Evolutionary conservation across 2,329 filamentous ascomycete species (phyloP), one percentile per base, ranked within the genome.

Genomic region (Pyrenochaeta sp.): DNA sequence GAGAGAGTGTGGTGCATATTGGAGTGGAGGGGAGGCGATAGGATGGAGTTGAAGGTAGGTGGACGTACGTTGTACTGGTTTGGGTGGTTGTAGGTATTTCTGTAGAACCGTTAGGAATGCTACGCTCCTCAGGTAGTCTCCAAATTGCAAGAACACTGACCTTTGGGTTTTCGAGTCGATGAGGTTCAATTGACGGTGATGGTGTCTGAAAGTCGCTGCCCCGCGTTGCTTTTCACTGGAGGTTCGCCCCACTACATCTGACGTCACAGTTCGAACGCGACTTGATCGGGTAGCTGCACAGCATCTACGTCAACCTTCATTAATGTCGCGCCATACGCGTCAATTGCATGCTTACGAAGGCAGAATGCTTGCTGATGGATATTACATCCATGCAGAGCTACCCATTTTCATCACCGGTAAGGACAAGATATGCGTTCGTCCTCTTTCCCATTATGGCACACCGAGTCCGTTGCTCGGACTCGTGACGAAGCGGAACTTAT

Each of bases 221-320:
- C 50, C 52, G 51, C 55, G 52, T 53, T 30, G 50, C 52, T 58
- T 61, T 58, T 61, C 51, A 54, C 30, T 53, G 46, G 37, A 2
- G 44, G 8, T 32, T n/a, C 61, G 69, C 65, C 68, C 66, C 69
- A 67, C 66, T 67, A 67, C 66, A 54, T 43, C 59, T 59, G 63
- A 72, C 69, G 67, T 72, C 69, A 72, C 66, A 58, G 25, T 49
- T 48, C 34, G 57, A 9, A 47, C 15, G 36, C 36, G 36, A 39
- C 36, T 39, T 19, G 13, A 69, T 72, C 58, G 63, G 67, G 61
- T 54, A 62, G 32, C 46, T 56, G 51, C 58, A 53, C 51, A 58
- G 54, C 58, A 61, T 50, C 67, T 61, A 72, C 70, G 69, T 72
- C 69, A 72, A 67, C 56, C 37, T 47, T 57, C 45, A 57, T 62